These are phyloP conservation scores for Leptographium lundbergii DNA, from an alignment of 2,329 filamentous ascomycete genomes.

Conservation along the genomic window DNA sequence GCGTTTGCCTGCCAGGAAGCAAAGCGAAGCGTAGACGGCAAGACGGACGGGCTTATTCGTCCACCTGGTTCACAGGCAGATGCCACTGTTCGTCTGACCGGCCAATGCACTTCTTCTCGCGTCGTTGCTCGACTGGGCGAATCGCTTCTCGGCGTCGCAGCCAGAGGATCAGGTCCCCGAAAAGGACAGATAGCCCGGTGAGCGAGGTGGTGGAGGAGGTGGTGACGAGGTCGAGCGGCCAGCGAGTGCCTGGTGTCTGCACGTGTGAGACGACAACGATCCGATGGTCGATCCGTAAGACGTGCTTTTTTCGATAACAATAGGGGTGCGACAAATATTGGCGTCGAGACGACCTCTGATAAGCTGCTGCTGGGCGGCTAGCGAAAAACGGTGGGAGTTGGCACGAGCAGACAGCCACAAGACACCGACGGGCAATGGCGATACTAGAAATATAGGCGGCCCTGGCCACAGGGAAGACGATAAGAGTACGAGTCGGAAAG, in stretches of 20 bases:
- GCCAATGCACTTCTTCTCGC: background rate
- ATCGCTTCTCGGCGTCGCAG: background rate
- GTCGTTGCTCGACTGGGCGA: background rate
- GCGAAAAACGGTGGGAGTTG: background rate
- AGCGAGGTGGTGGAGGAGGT: background rate
- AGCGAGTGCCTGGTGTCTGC: background rate
- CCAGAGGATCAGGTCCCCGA: background rate
- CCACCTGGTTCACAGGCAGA: background rate
- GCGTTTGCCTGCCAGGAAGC: no score
- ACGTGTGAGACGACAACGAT: background rate
- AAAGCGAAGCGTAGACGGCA: background rate
- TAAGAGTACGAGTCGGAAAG: background rate
- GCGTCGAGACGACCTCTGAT: background rate
- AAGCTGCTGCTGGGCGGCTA: background rate
- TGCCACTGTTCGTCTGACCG: background rate
- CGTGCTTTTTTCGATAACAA: background rate
- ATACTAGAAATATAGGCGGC: background rate
- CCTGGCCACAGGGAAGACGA: background rate
- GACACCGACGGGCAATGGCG: background rate
- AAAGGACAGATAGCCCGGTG: background rate
- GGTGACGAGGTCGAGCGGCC: background rate
- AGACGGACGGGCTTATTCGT: background rate
- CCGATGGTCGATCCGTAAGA: background rate
- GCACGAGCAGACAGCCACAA: background rate
- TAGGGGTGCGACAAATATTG: background rate